Percentiles rank a stretch among this genome's conserved stretches.
Conservation (phyloP, 2,329 filamentous ascomycete genomes). For the Microdochium nivale region DNA sequence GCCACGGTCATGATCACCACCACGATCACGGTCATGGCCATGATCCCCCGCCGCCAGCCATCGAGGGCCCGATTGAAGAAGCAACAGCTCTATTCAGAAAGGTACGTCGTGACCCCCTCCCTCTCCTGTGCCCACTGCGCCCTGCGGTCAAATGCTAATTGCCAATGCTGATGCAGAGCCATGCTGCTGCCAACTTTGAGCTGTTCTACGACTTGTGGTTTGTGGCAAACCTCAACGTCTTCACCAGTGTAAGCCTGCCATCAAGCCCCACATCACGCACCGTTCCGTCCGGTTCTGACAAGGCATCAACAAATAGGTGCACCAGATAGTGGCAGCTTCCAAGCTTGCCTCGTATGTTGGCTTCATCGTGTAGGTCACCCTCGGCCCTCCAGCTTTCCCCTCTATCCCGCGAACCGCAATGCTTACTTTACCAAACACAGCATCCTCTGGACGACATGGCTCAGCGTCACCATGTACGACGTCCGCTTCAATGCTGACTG, state of each 20-base stretch:
- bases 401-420: conserved; percentile 15
- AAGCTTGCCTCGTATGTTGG: conserved; percentile 36
- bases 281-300: background rate
- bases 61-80: background rate
- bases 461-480: conserved; percentile 55
- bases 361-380: conserved; percentile 33
- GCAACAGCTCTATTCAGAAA: background rate
- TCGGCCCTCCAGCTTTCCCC: conserved; percentile 8
- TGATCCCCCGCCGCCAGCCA: background rate
- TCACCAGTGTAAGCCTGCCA: conserved; percentile 38
- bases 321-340: conserved; percentile 15
- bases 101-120: background rate
- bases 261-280: no score
- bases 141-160: background rate
- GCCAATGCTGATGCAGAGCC: conserved; percentile 4
- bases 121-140: background rate
- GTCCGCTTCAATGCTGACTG: conserved; percentile 58
- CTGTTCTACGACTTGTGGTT: conserved; percentile 55
- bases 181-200: conserved; percentile 15
- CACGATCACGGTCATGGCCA: background rate
- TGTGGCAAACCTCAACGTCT: conserved; percentile 57
- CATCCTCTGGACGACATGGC: conserved; percentile 62
- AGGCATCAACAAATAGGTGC: conserved; percentile 9
- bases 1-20: background rate
- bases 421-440: conserved; percentile 26